Conservation (phyloP, 208 protist species). For the Leptomonas seymouri region DNA sequence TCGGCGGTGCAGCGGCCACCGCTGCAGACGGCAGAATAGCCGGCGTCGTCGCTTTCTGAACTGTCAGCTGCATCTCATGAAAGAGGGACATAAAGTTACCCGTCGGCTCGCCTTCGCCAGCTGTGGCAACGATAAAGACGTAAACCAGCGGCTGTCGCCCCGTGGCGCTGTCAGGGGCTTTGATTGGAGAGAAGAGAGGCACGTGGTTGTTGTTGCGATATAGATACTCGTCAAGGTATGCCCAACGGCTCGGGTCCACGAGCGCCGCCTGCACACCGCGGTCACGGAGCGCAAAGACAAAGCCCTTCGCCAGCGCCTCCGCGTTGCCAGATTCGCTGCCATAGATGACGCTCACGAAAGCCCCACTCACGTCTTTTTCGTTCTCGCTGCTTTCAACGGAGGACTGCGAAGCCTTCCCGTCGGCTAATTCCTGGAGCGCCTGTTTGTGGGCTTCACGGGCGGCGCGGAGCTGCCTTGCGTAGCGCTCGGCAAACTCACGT, state of each 20-base stretch:
- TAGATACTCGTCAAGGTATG: slow-evolving; percentile 45
- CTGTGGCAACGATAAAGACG: slow-evolving; percentile 71
- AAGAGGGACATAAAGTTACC: slow-evolving; percentile 65
- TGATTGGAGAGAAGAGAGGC: slow-evolving; percentile 26
- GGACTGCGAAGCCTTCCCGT: slow-evolving; percentile 8
- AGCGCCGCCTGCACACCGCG: slow-evolving; percentile 50
- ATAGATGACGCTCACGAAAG: slow-evolving; percentile 61
- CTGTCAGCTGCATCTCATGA: slow-evolving; percentile 45
- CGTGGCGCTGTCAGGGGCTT: background rate
- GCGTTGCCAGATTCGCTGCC: slow-evolving; percentile 76
- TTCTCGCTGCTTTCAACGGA: slow-evolving; percentile 1
- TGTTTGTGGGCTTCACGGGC: slow-evolving; percentile 18
- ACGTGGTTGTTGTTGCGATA: slow-evolving; percentile 24
- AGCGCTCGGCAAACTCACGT: slow-evolving; percentile 43
- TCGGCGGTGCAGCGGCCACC: background rate
- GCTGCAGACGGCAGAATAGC: background rate
- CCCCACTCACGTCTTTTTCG: background rate
- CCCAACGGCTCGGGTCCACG: slow-evolving; percentile 65
- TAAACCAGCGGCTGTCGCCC: slow-evolving; percentile 28
- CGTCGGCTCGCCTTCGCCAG: slow-evolving; percentile 72
- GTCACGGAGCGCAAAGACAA: slow-evolving; percentile 57
- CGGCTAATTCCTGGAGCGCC: background rate
- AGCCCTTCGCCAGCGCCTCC: slow-evolving; percentile 59
- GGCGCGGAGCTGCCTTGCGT: slow-evolving; percentile 32
- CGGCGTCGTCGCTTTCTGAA: slow-evolving; percentile 13